A percentile compares a stretch with the other conserved stretches of the same genome.
Evolutionary conservation across 2,329 filamentous ascomycete genomes (phyloP).

Genomic region (Penicillium sp.): DNA sequence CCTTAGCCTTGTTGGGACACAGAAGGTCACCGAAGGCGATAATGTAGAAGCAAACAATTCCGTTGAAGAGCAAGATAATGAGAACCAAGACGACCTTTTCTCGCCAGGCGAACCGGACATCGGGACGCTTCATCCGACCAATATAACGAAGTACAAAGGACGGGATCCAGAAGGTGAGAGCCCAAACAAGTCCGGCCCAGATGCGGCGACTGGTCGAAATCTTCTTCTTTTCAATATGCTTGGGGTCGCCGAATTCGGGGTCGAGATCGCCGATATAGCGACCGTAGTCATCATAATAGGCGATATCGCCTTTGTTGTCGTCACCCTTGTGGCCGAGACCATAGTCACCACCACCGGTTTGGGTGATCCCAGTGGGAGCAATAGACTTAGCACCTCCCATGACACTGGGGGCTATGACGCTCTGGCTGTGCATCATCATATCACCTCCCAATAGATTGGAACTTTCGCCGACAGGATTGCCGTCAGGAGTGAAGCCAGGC

Average conservation of each 20-base stretch:
- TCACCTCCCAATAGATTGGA: slow-evolving; percentile 68
- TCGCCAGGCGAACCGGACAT: slow-evolving; percentile 96
- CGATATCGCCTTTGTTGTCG: slow-evolving; percentile 66
- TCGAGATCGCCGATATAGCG: slow-evolving; percentile 71
- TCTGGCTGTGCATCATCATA: slow-evolving; percentile 55
- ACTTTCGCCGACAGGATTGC: slow-evolving; percentile 60
- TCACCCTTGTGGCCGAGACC: slow-evolving; percentile 87
- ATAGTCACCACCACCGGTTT: slow-evolving; percentile 70
- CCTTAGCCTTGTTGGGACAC: slow-evolving; percentile 90
- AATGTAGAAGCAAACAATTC: slow-evolving; percentile 84
- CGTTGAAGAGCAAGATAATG: slow-evolving; percentile 81
- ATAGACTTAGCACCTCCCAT: slow-evolving; percentile 57
- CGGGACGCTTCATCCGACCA: slow-evolving; percentile 94
- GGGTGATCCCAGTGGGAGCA: slow-evolving; percentile 44
- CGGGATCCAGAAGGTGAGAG: slow-evolving; percentile 90
- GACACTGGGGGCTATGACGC: slow-evolving; percentile 51
- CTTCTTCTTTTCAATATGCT: slow-evolving; percentile 70
- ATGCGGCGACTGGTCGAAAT: slow-evolving; percentile 65
- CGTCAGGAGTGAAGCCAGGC: slow-evolving; percentile 67
- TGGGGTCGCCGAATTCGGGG: slow-evolving; percentile 73
- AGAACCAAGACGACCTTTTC: slow-evolving; percentile 86
- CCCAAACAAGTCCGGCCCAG: slow-evolving; percentile 85
- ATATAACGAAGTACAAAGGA: slow-evolving; percentile 77
- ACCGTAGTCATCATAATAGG: slow-evolving; percentile 70
- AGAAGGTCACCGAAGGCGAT: slow-evolving; percentile 79